phyloP scores from a whole-genome alignment of 164 flowering plant genomes.

The Vitis cinerea region DNA sequence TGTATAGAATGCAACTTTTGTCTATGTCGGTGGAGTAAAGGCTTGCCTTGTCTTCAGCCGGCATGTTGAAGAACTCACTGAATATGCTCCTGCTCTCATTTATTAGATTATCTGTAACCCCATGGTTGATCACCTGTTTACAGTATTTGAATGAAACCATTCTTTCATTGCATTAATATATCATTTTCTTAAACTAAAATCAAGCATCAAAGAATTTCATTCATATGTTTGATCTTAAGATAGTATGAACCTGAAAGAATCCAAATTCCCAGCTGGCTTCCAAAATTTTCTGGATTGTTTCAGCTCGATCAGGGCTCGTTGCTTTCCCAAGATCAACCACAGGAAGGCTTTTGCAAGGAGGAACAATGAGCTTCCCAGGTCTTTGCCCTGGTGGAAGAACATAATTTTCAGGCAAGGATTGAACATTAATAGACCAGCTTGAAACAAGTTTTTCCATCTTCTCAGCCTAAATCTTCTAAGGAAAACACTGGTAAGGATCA shows the following conservation, averaged over 20 bases:
- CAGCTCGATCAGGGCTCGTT: constrained; percentile 8
- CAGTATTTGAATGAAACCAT: neutral
- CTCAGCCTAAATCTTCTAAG: no score
- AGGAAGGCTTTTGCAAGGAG: constrained; percentile 23
- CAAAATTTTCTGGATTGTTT: constrained; percentile 17
- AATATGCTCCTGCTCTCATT: constrained; percentile 7
- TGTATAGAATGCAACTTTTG: constrained; percentile 15
- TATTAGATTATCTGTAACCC: no score
- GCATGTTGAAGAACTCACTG: constrained; percentile 36
- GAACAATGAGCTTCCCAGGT: constrained; percentile 23
- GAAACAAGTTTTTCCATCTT: constrained; percentile 19
- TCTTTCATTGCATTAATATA: neutral
- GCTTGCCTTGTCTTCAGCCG: constrained; percentile 22
- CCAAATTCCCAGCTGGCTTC: constrained; percentile 32
- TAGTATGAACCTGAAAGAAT: constrained; percentile 35
- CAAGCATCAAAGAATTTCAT: neutral
- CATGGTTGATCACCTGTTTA: constrained; percentile 39
- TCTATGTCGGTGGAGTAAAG: constrained; percentile 25
- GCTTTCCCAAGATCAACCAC: constrained; percentile 19
- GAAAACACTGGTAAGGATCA: no score
- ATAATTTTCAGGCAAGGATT: constrained; percentile 26
- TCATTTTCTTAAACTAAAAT: neutral
- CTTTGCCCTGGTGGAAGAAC: constrained; percentile 23
- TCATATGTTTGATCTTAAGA: neutral
- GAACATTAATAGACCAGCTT: constrained; percentile 17